Percentiles rank a stretch among this genome's conserved stretches.
These are phyloP conservation scores for Arthrobotrys sinensis DNA, from an alignment of 2,329 filamentous ascomycete species.

Conservation along the genomic window DNA sequence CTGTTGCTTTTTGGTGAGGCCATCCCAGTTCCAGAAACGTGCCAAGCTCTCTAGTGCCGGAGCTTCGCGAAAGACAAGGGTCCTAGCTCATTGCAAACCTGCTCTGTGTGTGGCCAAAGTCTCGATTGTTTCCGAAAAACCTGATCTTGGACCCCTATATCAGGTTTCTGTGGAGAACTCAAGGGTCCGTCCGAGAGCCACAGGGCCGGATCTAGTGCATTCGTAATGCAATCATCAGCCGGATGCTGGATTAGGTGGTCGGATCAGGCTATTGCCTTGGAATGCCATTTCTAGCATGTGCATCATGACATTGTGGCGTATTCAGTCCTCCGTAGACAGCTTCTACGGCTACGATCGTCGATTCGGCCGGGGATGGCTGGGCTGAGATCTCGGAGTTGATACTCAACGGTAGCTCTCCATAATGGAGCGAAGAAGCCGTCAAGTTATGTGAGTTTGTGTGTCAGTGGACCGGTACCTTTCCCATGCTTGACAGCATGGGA, in stretches of 20 bases:
- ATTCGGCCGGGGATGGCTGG: background rate
- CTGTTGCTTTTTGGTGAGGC: slow-evolving; percentile 49
- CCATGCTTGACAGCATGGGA: slow-evolving; percentile 35
- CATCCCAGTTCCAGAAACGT: slow-evolving; percentile 34
- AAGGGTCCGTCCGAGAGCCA: slow-evolving; percentile 10
- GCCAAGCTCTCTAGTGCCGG: slow-evolving; percentile 40
- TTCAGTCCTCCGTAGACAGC: background rate
- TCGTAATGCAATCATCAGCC: slow-evolving; percentile 25
- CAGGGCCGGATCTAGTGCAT: slow-evolving; percentile 10
- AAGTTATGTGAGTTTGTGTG: background rate
- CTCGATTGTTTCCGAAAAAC: slow-evolving; percentile 61
- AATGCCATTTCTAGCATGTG: background rate
- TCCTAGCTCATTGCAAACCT: slow-evolving; percentile 20
- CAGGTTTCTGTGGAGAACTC: slow-evolving; percentile 24
- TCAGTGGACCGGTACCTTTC: background rate
- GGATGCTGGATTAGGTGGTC: background rate
- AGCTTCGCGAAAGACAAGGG: slow-evolving; percentile 54
- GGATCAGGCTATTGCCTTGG: background rate
- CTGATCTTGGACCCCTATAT: slow-evolving; percentile 24
- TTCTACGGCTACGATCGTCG: too few species aligned
- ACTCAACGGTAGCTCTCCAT: background rate
- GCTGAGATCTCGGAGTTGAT: background rate
- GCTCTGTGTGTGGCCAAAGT: slow-evolving; percentile 41
- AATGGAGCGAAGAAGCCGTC: background rate
- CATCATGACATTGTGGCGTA: background rate